Evolutionary conservation across 2,329 filamentous ascomycete species (phyloP), one percentile per base, ranked within the genome.

Genomic region (Epichloe coenophiala): DNA sequence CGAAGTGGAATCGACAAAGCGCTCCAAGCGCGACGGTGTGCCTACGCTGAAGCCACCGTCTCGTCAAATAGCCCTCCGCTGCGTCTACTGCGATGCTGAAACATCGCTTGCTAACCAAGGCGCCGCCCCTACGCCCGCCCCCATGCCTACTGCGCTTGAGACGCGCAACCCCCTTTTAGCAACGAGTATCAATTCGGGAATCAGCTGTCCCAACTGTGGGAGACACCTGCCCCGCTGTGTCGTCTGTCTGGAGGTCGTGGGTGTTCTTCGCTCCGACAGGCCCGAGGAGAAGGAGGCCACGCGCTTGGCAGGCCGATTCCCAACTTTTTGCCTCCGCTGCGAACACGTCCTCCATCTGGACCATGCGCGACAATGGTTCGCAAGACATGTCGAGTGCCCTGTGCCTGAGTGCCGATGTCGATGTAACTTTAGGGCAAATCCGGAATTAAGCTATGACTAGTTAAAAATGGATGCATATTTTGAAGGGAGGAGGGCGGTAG

Each of bases 1-100:
- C 66, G 83, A 87, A 57, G 84, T 86, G 53, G 82, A 86, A 62
- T 85, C 86, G 60, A 87, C 83, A 23, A 80, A 81, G 55, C 77
- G 77, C 57, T 84, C 83, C 57, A 79, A 82, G 51, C 77, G 78
- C 49, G 76, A 81, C 48, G 84, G 83, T 40, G 55, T 64, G 6
- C 78, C 78, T n/a, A 75, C 78, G 7, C 75, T 86, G 56, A 80
- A 79, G 51, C 76, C 82, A 1, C 76, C 83, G 1, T 79, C 78
- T 2, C 73, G 82, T 35, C 85, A 88, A 65, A 78, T 91, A 49
- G 80, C 83, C 4, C 76, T 93, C 46, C 79, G 86, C 45, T 93
- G 87, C 66, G 76, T 84, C 45, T 86, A 87, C 68, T 93, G 87
- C 68, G 81, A 85, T 59, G 73, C 77, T 36, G 74, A 79, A 61